These are phyloP conservation scores for Phytophthora lateralis DNA, from an alignment of 352 stramenopile genomes.

Conservation along the genomic window DNA sequence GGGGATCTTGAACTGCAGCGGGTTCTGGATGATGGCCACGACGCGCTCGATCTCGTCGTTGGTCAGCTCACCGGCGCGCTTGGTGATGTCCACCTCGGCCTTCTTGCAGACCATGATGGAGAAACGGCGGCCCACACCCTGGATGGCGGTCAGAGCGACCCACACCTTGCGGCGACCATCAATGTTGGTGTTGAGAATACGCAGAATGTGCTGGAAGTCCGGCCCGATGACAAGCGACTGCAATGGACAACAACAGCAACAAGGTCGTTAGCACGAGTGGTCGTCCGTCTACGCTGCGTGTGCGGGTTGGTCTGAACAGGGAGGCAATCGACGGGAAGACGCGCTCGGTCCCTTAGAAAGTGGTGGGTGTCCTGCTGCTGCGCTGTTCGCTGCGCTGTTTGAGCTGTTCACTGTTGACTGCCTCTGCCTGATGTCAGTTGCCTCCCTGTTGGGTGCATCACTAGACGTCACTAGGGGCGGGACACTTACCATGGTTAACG, in stretches of 20 bases:
- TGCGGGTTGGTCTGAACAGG: background rate
- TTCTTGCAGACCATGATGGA: constrained; percentile 99
- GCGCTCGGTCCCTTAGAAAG: no score
- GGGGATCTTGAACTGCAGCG: constrained; percentile 99
- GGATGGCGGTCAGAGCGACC: constrained; percentile 85
- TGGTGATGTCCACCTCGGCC: constrained; percentile 99
- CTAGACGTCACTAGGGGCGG: background rate
- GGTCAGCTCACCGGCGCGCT: constrained; percentile 98
- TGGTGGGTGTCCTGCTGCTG: constrained; percentile 4
- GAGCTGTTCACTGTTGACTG: background rate
- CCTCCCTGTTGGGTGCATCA: constrained; percentile 3
- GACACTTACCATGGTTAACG: constrained; percentile 79
- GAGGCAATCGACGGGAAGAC: background rate
- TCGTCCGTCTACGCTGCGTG: background rate
- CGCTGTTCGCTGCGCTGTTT: constrained; percentile 12
- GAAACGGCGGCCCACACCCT: constrained; percentile 88
- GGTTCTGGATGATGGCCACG: constrained; percentile 99
- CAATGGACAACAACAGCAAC: constrained; percentile 11
- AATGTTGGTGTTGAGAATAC: constrained; percentile 99
- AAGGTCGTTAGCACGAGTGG: constrained; percentile 10
- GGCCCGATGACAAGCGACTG: constrained; percentile 92
- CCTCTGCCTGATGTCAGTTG: background rate
- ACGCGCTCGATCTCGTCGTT: constrained; percentile 99
- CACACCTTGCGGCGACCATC: constrained; percentile 97
- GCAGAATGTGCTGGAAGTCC: constrained; percentile 99